Conservation (phyloP, 805 yeast species). For the Myxozyma udenii region DNA sequence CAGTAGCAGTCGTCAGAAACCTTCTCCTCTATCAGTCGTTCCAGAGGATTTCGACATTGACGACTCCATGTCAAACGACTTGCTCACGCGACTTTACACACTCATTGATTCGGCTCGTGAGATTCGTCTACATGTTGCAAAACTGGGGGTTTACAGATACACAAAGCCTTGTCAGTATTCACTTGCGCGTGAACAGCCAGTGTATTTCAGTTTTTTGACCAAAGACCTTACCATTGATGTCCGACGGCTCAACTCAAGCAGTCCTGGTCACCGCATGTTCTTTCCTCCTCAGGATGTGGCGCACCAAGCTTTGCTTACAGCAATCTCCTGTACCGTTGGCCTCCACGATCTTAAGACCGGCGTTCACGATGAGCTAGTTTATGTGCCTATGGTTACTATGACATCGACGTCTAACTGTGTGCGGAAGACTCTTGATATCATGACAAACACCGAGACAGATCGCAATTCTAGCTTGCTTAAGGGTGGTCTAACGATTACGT, state of each 20-base stretch:
- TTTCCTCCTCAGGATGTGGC: slow-evolving; percentile 40
- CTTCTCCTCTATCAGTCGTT: not conserved
- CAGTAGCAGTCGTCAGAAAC: not conserved
- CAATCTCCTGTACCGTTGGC: slow-evolving; percentile 39
- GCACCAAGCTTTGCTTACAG: slow-evolving; percentile 41
- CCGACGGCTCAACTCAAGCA: slow-evolving; percentile 41
- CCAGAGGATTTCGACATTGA: not conserved
- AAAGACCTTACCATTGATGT: slow-evolving; percentile 40
- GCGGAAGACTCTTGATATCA: slow-evolving; percentile 38
- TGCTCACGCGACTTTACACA: slow-evolving; percentile 32
- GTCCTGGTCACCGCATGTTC: slow-evolving; percentile 42
- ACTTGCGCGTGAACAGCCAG: slow-evolving; percentile 3
- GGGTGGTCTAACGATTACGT: slow-evolving; percentile 37
- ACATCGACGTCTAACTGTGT: slow-evolving; percentile 40
- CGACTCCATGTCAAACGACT: not conserved
- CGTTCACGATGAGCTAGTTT: slow-evolving; percentile 40
- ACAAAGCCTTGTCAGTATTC: slow-evolving; percentile 25
- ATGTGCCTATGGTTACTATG: slow-evolving; percentile 41
- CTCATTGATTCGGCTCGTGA: slow-evolving; percentile 39
- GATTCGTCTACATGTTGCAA: slow-evolving; percentile 38
- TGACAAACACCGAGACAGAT: slow-evolving; percentile 31
- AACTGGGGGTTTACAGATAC: slow-evolving; percentile 36
- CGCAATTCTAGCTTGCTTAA: slow-evolving; percentile 34
- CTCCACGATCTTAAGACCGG: slow-evolving; percentile 31
- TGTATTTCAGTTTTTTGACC: slow-evolving; percentile 25